These are phyloP conservation scores for Tothia fuscella DNA, from an alignment of 2,329 filamentous ascomycete genomes.

Conservation along the genomic window DNA sequence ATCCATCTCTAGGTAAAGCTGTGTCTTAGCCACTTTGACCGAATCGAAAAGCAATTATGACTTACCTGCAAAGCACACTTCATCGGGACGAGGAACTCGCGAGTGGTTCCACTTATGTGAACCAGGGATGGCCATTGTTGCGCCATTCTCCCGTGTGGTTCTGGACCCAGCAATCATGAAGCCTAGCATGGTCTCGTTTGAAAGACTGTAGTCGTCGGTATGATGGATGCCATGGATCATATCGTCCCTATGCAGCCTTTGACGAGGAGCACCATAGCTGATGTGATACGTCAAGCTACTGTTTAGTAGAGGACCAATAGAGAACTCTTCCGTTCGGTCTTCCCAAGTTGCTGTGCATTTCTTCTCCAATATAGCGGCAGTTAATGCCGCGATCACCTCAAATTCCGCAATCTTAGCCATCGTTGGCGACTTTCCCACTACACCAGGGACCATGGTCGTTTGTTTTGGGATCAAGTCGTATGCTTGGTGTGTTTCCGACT, in stretches of 20 bases:
- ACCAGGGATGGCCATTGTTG: slow-evolving; percentile 23
- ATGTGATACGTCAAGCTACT: slow-evolving; percentile 21
- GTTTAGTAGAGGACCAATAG: slow-evolving; percentile 15
- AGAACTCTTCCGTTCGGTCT: slow-evolving; percentile 13
- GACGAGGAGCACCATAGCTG: slow-evolving; percentile 20
- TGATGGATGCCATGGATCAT: slow-evolving; percentile 20
- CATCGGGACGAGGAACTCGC: slow-evolving; percentile 17
- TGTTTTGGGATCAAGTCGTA: slow-evolving; percentile 17
- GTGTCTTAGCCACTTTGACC: not conserved
- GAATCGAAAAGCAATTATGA: slow-evolving; percentile 12
- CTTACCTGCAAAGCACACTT: slow-evolving; percentile 18
- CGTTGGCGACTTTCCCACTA: slow-evolving; percentile 22
- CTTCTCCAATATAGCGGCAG: slow-evolving; percentile 17
- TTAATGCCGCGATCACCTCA: slow-evolving; percentile 17
- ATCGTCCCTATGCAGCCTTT: slow-evolving; percentile 22
- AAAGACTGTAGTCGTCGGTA: not conserved
- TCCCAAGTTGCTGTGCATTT: slow-evolving; percentile 16
- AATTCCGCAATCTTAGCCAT: slow-evolving; percentile 17
- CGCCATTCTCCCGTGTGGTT: slow-evolving; percentile 21
- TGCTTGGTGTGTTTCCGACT: no score
- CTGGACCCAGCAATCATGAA: slow-evolving; percentile 20
- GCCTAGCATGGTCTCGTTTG: slow-evolving; percentile 16
- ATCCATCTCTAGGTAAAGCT: slow-evolving; percentile 21
- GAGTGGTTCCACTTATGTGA: slow-evolving; percentile 22
- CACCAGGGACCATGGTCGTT: slow-evolving; percentile 18